phyloP scores from a whole-genome alignment of 371 early-diverging fungal species.

The Mortierella sp. region DNA sequence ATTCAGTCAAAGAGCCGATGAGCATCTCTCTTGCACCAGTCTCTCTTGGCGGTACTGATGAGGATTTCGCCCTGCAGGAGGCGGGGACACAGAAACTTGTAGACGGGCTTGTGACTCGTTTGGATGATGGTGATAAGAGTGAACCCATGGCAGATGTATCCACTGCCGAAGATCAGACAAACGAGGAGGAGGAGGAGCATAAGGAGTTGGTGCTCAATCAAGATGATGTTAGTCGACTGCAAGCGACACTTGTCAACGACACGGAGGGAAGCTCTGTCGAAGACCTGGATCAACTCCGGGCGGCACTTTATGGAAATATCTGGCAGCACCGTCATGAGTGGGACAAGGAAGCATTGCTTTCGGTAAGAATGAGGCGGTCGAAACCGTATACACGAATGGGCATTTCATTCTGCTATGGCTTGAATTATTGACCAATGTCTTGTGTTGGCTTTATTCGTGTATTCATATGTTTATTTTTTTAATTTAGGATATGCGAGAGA shows the following conservation, averaged over 20 bases:
- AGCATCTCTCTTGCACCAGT: too few species aligned
- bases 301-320: constrained; percentile 35
- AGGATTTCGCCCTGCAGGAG: too few species aligned
- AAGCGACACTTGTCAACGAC: constrained; percentile 16
- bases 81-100: too few species aligned
- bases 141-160: not conserved
- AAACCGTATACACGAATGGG: not conserved
- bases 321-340: constrained; percentile 45
- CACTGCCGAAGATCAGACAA: not conserved
- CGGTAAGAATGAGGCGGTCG: constrained; percentile 7
- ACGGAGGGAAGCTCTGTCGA: constrained; percentile 35
- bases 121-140: not conserved
- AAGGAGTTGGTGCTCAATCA: constrained; percentile 16
- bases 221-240: constrained; percentile 2
- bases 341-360: constrained; percentile 27
- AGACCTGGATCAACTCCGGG: constrained; percentile 49
- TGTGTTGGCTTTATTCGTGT: too few species aligned
- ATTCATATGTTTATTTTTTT: not conserved
- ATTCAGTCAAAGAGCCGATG: too few species aligned
- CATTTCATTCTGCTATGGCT: not conserved
- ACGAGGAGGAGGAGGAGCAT: constrained; percentile 15
- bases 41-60: too few species aligned
- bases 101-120: too few species aligned
- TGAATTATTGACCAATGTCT: not conserved
- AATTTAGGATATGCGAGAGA: constrained; percentile 30